These are phyloP conservation scores for Cardamine resedifolia DNA, from an alignment of 345 rosid species.

Conservation along the genomic window DNA sequence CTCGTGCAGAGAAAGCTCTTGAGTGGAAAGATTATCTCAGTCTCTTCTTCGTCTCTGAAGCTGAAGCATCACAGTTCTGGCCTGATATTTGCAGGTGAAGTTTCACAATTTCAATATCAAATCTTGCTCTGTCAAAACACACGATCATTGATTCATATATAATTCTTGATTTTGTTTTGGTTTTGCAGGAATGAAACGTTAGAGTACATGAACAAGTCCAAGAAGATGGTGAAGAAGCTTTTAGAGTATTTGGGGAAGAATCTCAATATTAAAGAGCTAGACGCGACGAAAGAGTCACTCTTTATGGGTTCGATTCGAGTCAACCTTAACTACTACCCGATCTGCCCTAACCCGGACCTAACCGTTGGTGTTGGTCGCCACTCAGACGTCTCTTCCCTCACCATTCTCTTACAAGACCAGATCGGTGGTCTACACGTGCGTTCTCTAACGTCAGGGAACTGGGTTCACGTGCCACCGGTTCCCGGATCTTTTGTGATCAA, in stretches of 20 bases:
- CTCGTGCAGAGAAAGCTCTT: slow-evolving; percentile 47
- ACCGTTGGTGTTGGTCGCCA: slow-evolving; percentile 47
- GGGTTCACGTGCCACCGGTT: slow-evolving; percentile 43
- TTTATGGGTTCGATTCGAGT: slow-evolving; percentile 44
- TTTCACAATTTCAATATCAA: not conserved
- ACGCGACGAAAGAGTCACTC: slow-evolving; percentile 37
- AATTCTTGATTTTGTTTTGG: not conserved
- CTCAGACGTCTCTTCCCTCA: slow-evolving; percentile 44
- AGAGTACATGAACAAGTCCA: slow-evolving; percentile 46
- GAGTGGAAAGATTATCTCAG: slow-evolving; percentile 62
- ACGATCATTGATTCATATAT: not conserved
- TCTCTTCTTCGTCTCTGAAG: slow-evolving; percentile 48
- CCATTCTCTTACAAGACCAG: slow-evolving; percentile 46
- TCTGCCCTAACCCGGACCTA: slow-evolving; percentile 49
- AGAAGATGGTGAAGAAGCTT: slow-evolving; percentile 42
- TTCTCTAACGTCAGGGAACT: slow-evolving; percentile 34
- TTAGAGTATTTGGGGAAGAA: slow-evolving; percentile 42
- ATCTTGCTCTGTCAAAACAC: not conserved
- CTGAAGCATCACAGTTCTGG: slow-evolving; percentile 45
- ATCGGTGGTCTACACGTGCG: slow-evolving; percentile 52
- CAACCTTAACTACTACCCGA: slow-evolving; percentile 48
- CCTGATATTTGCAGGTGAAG: slow-evolving; percentile 48
- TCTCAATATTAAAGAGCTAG: slow-evolving; percentile 42
- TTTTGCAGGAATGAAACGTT: slow-evolving; percentile 42
- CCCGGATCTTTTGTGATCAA: slow-evolving; percentile 40